Percentiles rank a stretch among this genome's conserved stretches.
These are phyloP conservation scores for rapeseed (Brassica napus) DNA, from an alignment of 345 rosid genomes.

Conservation along the genomic window DNA sequence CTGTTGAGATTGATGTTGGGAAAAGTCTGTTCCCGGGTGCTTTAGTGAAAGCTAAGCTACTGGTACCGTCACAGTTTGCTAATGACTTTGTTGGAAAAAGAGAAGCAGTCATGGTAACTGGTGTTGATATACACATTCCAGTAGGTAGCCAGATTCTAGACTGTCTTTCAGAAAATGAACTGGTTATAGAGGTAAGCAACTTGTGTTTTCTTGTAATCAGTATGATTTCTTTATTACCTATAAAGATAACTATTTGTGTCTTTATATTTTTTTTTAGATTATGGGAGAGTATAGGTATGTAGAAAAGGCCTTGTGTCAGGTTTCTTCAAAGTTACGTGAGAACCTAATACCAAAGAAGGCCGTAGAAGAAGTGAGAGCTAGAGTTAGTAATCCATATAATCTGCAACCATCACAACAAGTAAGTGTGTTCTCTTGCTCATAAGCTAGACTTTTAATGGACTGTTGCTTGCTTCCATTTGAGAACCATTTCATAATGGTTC, in stretches of 20 bases:
- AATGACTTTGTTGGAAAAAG: conserved; percentile 30
- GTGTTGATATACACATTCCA: conserved; percentile 46
- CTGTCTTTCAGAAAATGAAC: conserved; percentile 45
- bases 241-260: not conserved
- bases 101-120: conserved; percentile 40
- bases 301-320: conserved; percentile 22
- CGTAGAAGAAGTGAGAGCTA: conserved; percentile 40
- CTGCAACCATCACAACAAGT: conserved; percentile 45
- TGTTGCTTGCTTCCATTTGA: conserved; percentile 2
- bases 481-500: conserved; percentile 18
- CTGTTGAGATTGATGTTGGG: conserved; percentile 52
- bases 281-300: conserved; percentile 37
- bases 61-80: conserved; percentile 46
- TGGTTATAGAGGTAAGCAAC: conserved; percentile 52
- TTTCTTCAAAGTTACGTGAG: conserved; percentile 30
- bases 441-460: conserved; percentile 2
- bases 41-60: conserved; percentile 52
- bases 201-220: not conserved
- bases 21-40: conserved; percentile 35
- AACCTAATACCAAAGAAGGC: conserved; percentile 40
- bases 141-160: conserved; percentile 37
- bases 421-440: conserved; percentile 5
- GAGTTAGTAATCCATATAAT: conserved; percentile 26
- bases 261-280: conserved; percentile 9
- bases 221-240: not conserved